Evolutionary conservation across 1,284 basidiomycete genomes (phyloP), one percentile per base, ranked within the genome.

Genomic region (Salmacisia buchloeana): DNA sequence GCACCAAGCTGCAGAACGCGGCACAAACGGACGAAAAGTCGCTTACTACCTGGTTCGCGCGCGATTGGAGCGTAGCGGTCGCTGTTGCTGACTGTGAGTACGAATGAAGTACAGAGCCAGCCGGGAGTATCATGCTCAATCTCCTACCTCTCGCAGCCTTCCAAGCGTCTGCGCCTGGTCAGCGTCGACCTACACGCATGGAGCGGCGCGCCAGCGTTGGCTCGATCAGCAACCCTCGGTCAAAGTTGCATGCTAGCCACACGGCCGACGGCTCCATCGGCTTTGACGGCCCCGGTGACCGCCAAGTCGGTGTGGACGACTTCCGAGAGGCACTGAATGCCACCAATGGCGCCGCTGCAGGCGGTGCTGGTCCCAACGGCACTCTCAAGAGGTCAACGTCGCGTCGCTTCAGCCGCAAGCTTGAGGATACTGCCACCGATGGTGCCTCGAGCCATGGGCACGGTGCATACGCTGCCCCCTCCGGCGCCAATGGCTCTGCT

Each of bases 51-150:
- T 79, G 73, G 73, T 63, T 79, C 60, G 65, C 66, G 54, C 71
- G 76, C 41, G 74, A 73, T 41, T 79, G 77, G 77, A 72, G 67
- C 57, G 74, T 76, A 35, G 46, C 52, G 43, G 69, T 71, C 13
- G 76, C 73, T 18, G 69, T 73, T 2, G 31, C 49, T 33, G 72
- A 77, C 57, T 75, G 77, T 62, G 69, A 70, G 1, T 21, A n/a
- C n/a, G n/a, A n/a, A n/a, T n/a, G n/a, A n/a, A n/a, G n/a, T n/a
- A n/a, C n/a, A n/a, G n/a, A n/a, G n/a, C n/a, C n/a, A n/a, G n/a
- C n/a, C n/a, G n/a, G n/a, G n/a, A n/a, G 41, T 43, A 18, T 18
- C 23, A n/a, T 43, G 41, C 41, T 43, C 18, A 43, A 12, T 43
- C 41, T 15, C 41, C 18, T 12, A 1, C 18, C 41, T 43, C 15